A percentile compares a stretch with the other conserved stretches of the same genome.
Evolutionary conservation across 1,284 basidiomycete genomes (phyloP).

Genomic region (Limonomyces culmigenus): DNA sequence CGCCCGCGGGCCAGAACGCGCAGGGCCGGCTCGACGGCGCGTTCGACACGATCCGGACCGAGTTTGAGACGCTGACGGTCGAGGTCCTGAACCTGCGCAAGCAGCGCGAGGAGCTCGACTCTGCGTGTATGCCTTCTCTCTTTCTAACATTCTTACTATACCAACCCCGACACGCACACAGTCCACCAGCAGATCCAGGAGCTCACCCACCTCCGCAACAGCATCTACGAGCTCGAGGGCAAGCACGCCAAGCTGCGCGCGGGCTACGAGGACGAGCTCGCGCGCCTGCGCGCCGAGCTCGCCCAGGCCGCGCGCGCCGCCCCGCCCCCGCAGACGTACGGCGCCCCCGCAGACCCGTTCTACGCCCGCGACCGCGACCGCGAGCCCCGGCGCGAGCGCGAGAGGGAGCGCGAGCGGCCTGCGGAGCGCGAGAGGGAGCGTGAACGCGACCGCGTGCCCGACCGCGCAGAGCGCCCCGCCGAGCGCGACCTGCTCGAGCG

Average conservation of each 20-base stretch:
- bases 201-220: conserved; percentile 55
- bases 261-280: conserved; percentile 62
- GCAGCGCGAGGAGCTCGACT: conserved; percentile 84
- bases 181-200: conserved; percentile 59
- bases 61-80: conserved; percentile 66
- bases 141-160: not conserved
- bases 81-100: conserved; percentile 56
- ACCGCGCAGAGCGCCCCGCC: conserved; percentile 18
- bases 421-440: conserved; percentile 15
- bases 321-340: too few species aligned
- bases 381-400: conserved; percentile 14
- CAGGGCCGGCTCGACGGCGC: conserved; percentile 51
- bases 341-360: too few species aligned
- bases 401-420: conserved; percentile 3
- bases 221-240: conserved; percentile 64
- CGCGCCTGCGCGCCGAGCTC: conserved; percentile 47
- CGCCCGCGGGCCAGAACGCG: conserved; percentile 32
- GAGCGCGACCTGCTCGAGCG: conserved; percentile 25
- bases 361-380: conserved; percentile 10
- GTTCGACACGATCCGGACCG: conserved; percentile 71
- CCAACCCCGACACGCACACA: conserved; percentile 12
- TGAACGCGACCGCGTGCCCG: conserved; percentile 14
- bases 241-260: conserved; percentile 56
- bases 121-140: conserved; percentile 43
- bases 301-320: conserved; percentile 10